A percentile compares a stretch with the other conserved stretches of the same genome.
These are phyloP conservation scores for Stentor roeselii DNA, from an alignment of 73 alveolate species.

Conservation along the genomic window DNA sequence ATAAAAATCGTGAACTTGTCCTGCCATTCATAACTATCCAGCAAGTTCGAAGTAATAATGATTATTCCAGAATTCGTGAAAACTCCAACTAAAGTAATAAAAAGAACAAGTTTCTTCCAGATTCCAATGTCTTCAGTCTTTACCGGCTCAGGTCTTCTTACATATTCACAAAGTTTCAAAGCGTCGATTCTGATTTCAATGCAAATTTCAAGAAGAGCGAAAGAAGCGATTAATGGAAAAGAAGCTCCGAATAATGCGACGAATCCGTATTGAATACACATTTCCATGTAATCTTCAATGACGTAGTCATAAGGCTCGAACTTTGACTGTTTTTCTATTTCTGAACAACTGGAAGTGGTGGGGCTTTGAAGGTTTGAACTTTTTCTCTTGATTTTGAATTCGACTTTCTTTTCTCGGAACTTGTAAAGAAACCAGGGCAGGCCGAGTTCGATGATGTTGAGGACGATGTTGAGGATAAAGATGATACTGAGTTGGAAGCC, in stretches of 20 bases:
- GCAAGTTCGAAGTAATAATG: neutral
- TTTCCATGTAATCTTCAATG: constrained; percentile 21
- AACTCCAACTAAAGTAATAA: neutral
- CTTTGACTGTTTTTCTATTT: constrained; percentile 6
- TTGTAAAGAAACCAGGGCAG: too few species aligned
- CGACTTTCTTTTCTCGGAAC: too few species aligned
- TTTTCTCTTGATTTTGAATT: too few species aligned
- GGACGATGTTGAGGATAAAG: too few species aligned
- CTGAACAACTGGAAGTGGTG: too few species aligned
- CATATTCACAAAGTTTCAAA: neutral
- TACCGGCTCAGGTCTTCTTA: neutral
- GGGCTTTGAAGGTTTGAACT: too few species aligned
- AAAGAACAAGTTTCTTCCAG: neutral
- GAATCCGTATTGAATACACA: constrained; percentile 8
- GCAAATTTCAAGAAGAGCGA: neutral
- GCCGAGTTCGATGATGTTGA: too few species aligned
- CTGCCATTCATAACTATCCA: neutral
- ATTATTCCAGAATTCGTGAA: constrained; percentile 26
- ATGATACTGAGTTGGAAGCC: too few species aligned
- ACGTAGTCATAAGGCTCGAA: neutral
- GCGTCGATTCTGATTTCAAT: constrained; percentile 28
- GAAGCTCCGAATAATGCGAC: constrained; percentile 18
- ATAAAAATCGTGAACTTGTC: neutral
- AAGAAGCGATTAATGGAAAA: constrained; percentile 1
- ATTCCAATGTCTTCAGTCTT: constrained; percentile 26